A percentile compares a stretch with the other conserved stretches of the same genome.
phyloP scores from a whole-genome alignment of 2,329 filamentous ascomycete genomes.

The Fusarium agapanthi region DNA sequence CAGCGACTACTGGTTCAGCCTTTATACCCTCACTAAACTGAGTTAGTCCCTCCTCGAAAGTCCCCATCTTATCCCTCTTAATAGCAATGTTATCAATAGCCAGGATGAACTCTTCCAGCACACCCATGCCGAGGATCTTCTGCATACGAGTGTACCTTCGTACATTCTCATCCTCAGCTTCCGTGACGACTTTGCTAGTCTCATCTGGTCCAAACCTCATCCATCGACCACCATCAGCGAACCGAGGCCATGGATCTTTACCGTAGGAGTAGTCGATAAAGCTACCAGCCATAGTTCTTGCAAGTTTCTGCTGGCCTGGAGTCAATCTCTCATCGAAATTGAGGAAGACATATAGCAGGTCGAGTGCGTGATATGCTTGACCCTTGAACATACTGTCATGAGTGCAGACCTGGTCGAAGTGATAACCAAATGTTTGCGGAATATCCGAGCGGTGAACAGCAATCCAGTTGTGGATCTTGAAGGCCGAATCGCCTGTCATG shows the following conservation, averaged over 20 bases:
- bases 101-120: not conserved
- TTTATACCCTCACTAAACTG: not conserved
- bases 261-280: conserved; percentile 27
- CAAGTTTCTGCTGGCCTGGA: not conserved
- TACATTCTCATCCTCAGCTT: conserved; percentile 17
- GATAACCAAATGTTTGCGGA: conserved; percentile 18
- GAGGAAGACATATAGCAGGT: conserved; percentile 23
- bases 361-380: conserved; percentile 20
- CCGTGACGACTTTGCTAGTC: not conserved
- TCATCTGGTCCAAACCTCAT: conserved; percentile 20
- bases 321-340: conserved; percentile 20
- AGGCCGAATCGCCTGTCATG: conserved; percentile 12
- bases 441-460: conserved; percentile 1
- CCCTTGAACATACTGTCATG: conserved; percentile 18
- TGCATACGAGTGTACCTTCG: conserved; percentile 20
- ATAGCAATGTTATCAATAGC: conserved; percentile 17
- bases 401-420: conserved; percentile 24
- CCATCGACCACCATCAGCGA: not conserved
- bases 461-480: conserved; percentile 24
- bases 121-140: conserved; percentile 19
- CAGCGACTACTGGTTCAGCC: not conserved
- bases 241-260: conserved; percentile 16
- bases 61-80: conserved; percentile 15
- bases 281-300: not conserved
- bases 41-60: not conserved